Conservation (phyloP, 306 rosid genomes). For the Morella rubra region DNA sequence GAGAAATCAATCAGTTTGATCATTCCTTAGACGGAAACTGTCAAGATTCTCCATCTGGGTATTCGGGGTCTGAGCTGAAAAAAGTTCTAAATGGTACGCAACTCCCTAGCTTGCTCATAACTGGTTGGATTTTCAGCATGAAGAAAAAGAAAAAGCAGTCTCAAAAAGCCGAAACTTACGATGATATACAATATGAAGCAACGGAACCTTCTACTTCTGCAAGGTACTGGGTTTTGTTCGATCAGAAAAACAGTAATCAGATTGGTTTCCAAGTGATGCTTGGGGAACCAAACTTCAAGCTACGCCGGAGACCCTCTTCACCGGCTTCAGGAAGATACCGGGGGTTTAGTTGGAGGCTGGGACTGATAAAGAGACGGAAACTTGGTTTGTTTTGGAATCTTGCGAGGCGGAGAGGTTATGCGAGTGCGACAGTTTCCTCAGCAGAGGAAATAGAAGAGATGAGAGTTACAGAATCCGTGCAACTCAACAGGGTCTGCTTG, state of each 20-base stretch:
- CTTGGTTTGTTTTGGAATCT: slow-evolving; percentile 59
- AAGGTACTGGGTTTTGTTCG: slow-evolving; percentile 72
- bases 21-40: slow-evolving; percentile 33
- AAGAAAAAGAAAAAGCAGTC: slow-evolving; percentile 44
- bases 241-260: slow-evolving; percentile 65
- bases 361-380: slow-evolving; percentile 34
- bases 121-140: slow-evolving; percentile 67
- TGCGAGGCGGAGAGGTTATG: slow-evolving; percentile 56
- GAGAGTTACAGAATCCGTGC: slow-evolving; percentile 41
- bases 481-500: slow-evolving; percentile 75
- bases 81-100: slow-evolving; percentile 25
- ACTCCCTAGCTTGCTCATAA: slow-evolving; percentile 58
- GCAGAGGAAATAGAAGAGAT: slow-evolving; percentile 50
- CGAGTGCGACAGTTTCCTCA: slow-evolving; percentile 47
- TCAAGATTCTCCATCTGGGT: slow-evolving; percentile 41
- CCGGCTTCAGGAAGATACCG: slow-evolving; percentile 36
- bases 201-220: slow-evolving; percentile 58
- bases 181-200: slow-evolving; percentile 36
- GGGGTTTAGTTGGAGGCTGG: slow-evolving; percentile 47
- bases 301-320: slow-evolving; percentile 34
- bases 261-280: slow-evolving; percentile 76
- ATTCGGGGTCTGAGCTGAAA: slow-evolving; percentile 30
- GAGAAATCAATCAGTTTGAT: slow-evolving; percentile 43
- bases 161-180: slow-evolving; percentile 36
- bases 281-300: slow-evolving; percentile 51